Base-by-base conservation (phyloP, 2,329 filamentous ascomycete species). In the Bipolaris oryzae region DNA sequence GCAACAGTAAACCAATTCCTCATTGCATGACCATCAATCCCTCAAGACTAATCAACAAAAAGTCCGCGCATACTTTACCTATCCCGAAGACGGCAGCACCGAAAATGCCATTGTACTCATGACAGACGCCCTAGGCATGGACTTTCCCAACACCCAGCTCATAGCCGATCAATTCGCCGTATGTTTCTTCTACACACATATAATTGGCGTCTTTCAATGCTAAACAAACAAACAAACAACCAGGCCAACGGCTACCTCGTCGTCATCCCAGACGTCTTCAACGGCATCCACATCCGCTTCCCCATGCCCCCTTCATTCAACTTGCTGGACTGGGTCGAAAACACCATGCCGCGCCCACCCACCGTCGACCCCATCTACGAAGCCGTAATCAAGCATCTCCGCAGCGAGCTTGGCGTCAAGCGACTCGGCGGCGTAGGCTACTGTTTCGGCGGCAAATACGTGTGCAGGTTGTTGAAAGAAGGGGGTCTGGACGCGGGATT, bases 91-190 rank as follows among this genome's bases (percentile, higher is more conserved):
- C 64, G 81, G 81, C 66, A 76, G 77, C 67, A 83, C 82, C 20
- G 78, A 83, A 28, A 82, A 82, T 53, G 85, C 84, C 50, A 77
- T 88, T 63, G 57, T 88, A 45, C 79, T 86, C 68, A 60, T 74
- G 60, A 71, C 70, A 57, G 86, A 88, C 64, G 80, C 87, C 60
- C 82, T 86, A 58, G 86, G 86, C 62, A 79, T 85, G 63, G 72
- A 77, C 35, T 84, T 82, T 72, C 75, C 76, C 74, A 82, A 82
- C 65, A 70, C 73, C n/a, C 76, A 80, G 64, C 78, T 83, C 60
- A 84, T 92, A 67, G 89, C 89, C 57, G 90, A 93, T 79, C 85
- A 90, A 69, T 89, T 84, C 73, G 90, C 90, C 55, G 84, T 85
- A 37, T 4, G 44, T n/a, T 20, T 5, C 0, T 13, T 9, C 39